Base-by-base conservation (phyloP, 1,284 basidiomycete genomes). In the Leccinum pallidistipes region DNA sequence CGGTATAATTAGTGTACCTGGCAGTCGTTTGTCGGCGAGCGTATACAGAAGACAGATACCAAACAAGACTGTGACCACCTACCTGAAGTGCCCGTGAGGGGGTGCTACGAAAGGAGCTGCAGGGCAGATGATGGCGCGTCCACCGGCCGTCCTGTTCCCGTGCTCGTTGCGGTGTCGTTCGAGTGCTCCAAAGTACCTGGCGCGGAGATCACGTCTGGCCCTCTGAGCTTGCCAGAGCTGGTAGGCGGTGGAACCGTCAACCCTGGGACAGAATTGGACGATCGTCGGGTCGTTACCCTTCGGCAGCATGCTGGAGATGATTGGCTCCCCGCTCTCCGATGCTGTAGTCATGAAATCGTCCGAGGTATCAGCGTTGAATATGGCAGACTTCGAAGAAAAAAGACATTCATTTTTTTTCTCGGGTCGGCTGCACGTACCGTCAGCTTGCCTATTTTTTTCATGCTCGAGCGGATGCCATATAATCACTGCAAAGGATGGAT, bases 71-170 rank as follows among this genome's bases (percentile, higher is more conserved):
- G 32, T 32, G 32, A 32, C 32, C 32, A 67, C 80, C 58, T 34
- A 85, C 84, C 58, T 77, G 59, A 80, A 78, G 59, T 73, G 71
- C 10, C 85, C 85, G 67, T 87, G 87, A 18, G 83, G 84, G 7
- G 79, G 69, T n/a, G 85, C 84, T 3, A 79, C 71, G 62, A 77
- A 83, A 0, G 86, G 78, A 5, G 82, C 82, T 1, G 78, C 78
- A 21, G 86, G 86, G 12, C 77, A 75, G 38, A 91, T 83, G 53
- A 91, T 80, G 0, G 85, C 86, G 62, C 21, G 21, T 90, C 87
- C 24, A 88, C 78, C 1, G 87, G 85, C 8, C 88, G 76, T 0
- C 85, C 85, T 1, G 87, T 88, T 2, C 80, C 81, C 0, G 86
- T 88, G 12, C 65, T 58, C 0, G 62, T 64, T 9, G 65, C 66